Evolutionary conservation across 352 stramenopile genomes (phyloP).

Genomic region (Globisporangium okanoganense): DNA sequence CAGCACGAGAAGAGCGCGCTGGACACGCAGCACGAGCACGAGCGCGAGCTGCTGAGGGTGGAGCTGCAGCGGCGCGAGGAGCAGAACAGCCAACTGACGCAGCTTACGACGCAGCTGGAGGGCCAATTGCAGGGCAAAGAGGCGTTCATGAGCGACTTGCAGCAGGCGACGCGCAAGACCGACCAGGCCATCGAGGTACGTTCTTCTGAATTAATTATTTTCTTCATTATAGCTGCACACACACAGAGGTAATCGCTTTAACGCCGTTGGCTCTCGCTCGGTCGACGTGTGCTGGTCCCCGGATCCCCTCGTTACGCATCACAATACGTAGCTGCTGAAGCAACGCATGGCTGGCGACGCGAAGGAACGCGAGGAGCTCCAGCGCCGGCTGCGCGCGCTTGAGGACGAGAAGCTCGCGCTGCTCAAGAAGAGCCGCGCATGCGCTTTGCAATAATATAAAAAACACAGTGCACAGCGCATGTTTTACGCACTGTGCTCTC

Average conservation of each 20-base stretch:
- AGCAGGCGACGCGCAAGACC: slow-evolving; percentile 29
- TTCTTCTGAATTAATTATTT: background rate
- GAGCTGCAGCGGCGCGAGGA: slow-evolving; percentile 22
- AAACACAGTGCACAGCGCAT: background rate
- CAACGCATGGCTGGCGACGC: slow-evolving; percentile 39
- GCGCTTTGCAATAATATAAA: slow-evolving; percentile 36
- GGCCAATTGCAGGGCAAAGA: slow-evolving; percentile 28
- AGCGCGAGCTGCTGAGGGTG: slow-evolving; percentile 22
- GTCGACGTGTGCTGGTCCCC: background rate
- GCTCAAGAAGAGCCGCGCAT: slow-evolving; percentile 52
- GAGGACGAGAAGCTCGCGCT: slow-evolving; percentile 60
- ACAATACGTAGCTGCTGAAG: slow-evolving; percentile 45
- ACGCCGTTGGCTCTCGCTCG: background rate
- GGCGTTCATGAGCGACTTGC: slow-evolving; percentile 24
- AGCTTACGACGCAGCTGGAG: slow-evolving; percentile 28
- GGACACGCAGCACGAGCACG: slow-evolving; percentile 22
- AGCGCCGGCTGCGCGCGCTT: slow-evolving; percentile 38
- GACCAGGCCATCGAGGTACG: slow-evolving; percentile 52
- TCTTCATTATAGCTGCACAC: background rate
- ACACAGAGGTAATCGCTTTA: background rate
- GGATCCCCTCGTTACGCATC: background rate
- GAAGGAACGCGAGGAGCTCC: slow-evolving; percentile 54
- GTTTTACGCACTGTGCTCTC: background rate
- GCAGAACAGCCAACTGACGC: slow-evolving; percentile 31
- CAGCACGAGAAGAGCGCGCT: slow-evolving; percentile 23